Evolutionary conservation across 345 rosid genomes (phyloP).

Genomic region (Arabis alpina): DNA sequence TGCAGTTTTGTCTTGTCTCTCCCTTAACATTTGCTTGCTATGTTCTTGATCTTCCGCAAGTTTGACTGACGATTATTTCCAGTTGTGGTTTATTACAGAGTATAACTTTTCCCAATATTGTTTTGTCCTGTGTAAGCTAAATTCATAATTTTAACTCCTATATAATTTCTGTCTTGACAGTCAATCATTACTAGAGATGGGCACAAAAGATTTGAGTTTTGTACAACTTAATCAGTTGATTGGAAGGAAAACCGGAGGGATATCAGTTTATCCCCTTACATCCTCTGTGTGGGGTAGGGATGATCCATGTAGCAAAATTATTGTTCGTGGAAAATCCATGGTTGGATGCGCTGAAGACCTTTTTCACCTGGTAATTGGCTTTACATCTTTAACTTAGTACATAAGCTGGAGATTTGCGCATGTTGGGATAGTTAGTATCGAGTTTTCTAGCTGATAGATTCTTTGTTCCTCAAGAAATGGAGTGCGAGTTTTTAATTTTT

Average conservation of each 20-base stretch:
- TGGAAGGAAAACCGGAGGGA: conserved; percentile 99
- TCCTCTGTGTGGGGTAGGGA: conserved; percentile 77
- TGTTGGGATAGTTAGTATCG: background rate
- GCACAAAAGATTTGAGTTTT: conserved; percentile 85
- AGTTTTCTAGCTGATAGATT: conserved; percentile 19
- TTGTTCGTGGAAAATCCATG: conserved; percentile 98
- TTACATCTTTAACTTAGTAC: conserved; percentile 7
- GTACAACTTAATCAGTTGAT: conserved; percentile 97
- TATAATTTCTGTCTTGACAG: conserved; percentile 46
- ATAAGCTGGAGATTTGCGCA: background rate
- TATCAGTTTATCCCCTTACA: conserved; percentile 91
- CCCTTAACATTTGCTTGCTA: background rate
- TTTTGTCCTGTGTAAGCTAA: background rate
- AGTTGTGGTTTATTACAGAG: background rate
- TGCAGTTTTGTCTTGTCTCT: background rate
- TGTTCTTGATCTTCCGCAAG: background rate
- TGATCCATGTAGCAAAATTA: conserved; percentile 80
- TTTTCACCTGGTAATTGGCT: conserved; percentile 71
- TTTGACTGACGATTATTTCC: background rate
- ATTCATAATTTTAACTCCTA: conserved; percentile 5
- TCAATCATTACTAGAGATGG: conserved; percentile 97
- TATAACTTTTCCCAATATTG: background rate
- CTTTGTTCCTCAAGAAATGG: background rate
- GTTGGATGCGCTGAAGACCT: conserved; percentile 88
- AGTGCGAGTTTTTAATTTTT: background rate